These are phyloP conservation scores for Mycosarcoma maydis DNA, from an alignment of 1,284 basidiomycete species.

Conservation along the genomic window DNA sequence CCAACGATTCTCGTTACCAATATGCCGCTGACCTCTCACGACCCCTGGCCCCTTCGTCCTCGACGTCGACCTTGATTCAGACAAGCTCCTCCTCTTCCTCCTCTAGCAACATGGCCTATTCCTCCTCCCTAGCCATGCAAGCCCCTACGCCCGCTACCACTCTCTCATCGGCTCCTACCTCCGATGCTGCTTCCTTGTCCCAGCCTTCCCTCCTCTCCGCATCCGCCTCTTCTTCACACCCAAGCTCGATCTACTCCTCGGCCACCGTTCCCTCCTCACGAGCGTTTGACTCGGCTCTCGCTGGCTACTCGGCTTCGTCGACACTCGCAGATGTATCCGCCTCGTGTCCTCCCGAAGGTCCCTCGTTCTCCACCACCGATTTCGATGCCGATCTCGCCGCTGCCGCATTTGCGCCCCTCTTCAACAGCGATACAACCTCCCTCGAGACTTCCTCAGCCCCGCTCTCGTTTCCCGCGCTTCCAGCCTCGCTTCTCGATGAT, in stretches of 20 bases:
- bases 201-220: slow-evolving; percentile 15
- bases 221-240: slow-evolving; percentile 13
- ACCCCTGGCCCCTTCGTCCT: slow-evolving; percentile 6
- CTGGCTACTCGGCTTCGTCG: slow-evolving; percentile 13
- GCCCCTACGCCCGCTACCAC: slow-evolving; percentile 12
- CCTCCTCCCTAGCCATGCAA: slow-evolving; percentile 22
- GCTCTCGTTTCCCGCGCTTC: slow-evolving; percentile 60
- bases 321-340: slow-evolving; percentile 15
- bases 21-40: slow-evolving; percentile 34
- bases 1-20: slow-evolving; percentile 35
- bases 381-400: slow-evolving; percentile 41
- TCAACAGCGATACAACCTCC: slow-evolving; percentile 5
- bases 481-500: slow-evolving; percentile 58
- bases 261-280: slow-evolving; percentile 9
- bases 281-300: slow-evolving; percentile 24
- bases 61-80: slow-evolving; percentile 13
- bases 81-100: slow-evolving; percentile 12
- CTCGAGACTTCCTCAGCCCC: slow-evolving; percentile 19
- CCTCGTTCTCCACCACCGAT: slow-evolving; percentile 25
- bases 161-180: slow-evolving; percentile 17
- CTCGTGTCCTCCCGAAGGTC: slow-evolving; percentile 36
- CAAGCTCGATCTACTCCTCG: slow-evolving; percentile 22
- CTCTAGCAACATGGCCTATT: slow-evolving; percentile 12
- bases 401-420: slow-evolving; percentile 21
- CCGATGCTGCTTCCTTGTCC: slow-evolving; percentile 11